Percentiles rank a stretch among this genome's conserved stretches.
phyloP scores from a whole-genome alignment of 2,329 filamentous ascomycete species.

The Pseudogymnoascus sp. region DNA sequence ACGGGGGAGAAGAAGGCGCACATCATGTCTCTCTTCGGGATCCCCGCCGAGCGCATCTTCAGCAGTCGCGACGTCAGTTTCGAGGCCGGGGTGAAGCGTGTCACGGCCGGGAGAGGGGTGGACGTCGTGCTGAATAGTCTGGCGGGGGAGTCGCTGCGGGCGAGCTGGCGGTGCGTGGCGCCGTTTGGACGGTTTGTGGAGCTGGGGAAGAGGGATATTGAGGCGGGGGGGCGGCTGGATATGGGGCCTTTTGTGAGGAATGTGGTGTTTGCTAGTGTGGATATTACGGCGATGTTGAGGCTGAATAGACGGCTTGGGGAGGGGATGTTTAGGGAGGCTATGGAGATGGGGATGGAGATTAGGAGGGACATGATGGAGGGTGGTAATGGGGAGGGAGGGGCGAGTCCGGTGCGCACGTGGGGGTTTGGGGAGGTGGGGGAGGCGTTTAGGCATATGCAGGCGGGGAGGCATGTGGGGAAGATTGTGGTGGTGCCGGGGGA shows the following conservation, averaged over 20 bases:
- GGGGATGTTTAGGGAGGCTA: conserved; percentile 29
- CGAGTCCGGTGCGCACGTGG: background rate
- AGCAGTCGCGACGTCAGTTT: conserved; percentile 29
- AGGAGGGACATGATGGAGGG: background rate
- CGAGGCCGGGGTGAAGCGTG: conserved; percentile 23
- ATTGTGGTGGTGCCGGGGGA: conserved; percentile 32
- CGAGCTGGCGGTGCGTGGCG: conserved; percentile 31
- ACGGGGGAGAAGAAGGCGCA: conserved; percentile 20
- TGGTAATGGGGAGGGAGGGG: background rate
- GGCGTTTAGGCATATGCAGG: conserved; percentile 14
- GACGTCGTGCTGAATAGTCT: conserved; percentile 30
- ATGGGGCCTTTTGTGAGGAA: conserved; percentile 3
- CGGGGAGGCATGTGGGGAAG: conserved; percentile 16
- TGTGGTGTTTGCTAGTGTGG: conserved; percentile 3
- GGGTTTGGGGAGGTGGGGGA: conserved; percentile 10
- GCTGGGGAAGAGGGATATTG: conserved; percentile 32
- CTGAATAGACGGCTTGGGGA: conserved; percentile 19
- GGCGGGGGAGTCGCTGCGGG: conserved; percentile 23
- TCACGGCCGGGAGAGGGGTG: conserved; percentile 25
- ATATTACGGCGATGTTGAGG: conserved; percentile 24
- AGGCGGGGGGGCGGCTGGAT: conserved; percentile 25
- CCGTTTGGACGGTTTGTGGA: conserved; percentile 35
- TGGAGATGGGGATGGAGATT: conserved; percentile 19
- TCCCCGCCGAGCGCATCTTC: background rate
- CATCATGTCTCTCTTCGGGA: background rate